Base-by-base conservation (phyloP, 768 basidiomycete species). In the Gymnopilus junonius region DNA sequence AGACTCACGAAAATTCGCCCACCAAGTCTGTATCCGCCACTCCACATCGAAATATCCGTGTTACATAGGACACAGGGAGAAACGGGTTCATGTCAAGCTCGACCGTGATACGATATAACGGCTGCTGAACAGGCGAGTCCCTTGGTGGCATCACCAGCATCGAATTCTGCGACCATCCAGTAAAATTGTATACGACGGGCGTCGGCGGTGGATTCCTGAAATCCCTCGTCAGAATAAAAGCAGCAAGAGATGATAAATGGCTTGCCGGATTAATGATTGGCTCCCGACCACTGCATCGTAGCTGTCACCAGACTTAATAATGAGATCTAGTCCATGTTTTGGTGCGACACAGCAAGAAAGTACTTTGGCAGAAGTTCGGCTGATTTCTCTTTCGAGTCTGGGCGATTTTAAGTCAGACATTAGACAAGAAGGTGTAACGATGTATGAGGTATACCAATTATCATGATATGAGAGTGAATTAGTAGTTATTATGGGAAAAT, bases 31-130 rank as follows among this genome's bases (percentile, higher is more conserved):
- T 74, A 39, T 73, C 68, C 15, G 70, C 67, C 12, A 61, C 61
- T 17, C 65, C 70, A 8, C 70, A 69, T 7, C 77, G 68, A 39
- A 70, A 67, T 3, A 84, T 71, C 17, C 73, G 73, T 1, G 83
- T 84, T 14, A 78, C 67, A 60, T 80, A 81, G 1, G 80, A 81
- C 2, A 83, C 67, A 10, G 82, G 82, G 1, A 80, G 71, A 55
- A 83, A 81, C 2, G 82, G 83, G 60, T 80, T 79, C 17, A 83
- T 73, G 60, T 83, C 79, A 31, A 84, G 73, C 4, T 74, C 67
- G 1, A 80, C 79, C 5, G 77, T 72, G 34, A 84, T 78, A n/a
- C 76, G 76, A 59, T 82, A 83, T 15, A 80, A 55, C 1, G 82
- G 79, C 34, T 69, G 70, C 17, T 70, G 72, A 17, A 61, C 65